Evolutionary conservation across 768 basidiomycete genomes (phyloP).

Genomic region (Tulasnella sp.): DNA sequence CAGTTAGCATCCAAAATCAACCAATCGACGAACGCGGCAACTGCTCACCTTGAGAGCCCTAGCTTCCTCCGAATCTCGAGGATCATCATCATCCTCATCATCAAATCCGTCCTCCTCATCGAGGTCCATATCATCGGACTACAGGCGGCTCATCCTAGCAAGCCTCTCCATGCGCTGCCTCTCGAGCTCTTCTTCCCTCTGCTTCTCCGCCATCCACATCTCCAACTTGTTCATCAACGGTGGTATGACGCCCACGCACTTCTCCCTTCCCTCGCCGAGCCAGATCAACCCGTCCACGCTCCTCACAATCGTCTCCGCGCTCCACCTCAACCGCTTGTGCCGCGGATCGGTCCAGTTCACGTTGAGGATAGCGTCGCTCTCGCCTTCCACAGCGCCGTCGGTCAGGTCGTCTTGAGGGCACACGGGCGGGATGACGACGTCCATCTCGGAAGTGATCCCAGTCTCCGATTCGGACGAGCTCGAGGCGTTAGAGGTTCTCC

Average conservation of each 20-base stretch:
- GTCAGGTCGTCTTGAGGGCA: constrained; percentile 49
- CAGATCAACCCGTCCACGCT: constrained; percentile 74
- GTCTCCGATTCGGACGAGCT: constrained; percentile 38
- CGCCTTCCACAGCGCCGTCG: constrained; percentile 77
- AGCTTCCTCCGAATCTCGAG: constrained; percentile 75
- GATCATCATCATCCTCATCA: constrained; percentile 55
- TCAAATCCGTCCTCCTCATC: no score
- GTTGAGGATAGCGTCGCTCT: constrained; percentile 40
- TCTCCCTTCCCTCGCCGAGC: constrained; percentile 44
- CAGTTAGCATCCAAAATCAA: constrained; percentile 31
- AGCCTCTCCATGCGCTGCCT: no score
- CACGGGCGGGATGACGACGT: constrained; percentile 63
- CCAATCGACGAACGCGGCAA: constrained; percentile 16
- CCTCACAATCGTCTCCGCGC: constrained; percentile 66
- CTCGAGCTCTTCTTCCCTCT: no score
- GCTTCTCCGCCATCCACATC: no score
- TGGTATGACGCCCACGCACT: no score
- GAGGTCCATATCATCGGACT: no score
- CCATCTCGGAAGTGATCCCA: constrained; percentile 59
- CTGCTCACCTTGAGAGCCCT: constrained; percentile 73
- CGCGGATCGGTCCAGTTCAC: constrained; percentile 55
- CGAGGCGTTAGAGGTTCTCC: constrained; percentile 57
- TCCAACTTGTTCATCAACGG: no score
- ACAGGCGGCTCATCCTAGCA: no score
- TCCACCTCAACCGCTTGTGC: constrained; percentile 76